Evolutionary conservation across 192 early-diverging fungal genomes (phyloP).

Genomic region (Backusella circina): DNA sequence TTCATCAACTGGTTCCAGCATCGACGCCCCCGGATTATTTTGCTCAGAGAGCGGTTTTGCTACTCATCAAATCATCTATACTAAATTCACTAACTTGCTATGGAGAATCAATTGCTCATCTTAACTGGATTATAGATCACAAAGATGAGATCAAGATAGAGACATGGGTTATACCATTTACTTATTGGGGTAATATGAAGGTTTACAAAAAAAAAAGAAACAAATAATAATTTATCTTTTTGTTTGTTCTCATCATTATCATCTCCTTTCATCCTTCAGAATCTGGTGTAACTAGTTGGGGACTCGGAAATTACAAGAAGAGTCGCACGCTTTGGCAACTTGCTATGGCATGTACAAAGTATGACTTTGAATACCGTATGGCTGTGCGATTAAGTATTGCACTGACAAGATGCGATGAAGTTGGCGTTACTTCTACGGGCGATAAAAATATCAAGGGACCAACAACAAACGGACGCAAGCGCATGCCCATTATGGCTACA

Average conservation of each 20-base stretch:
- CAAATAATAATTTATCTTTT: too few relatives aligned
- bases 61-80: slow-evolving; percentile 42
- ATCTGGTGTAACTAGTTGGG: slow-evolving; percentile 41
- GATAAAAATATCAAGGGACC: slow-evolving; percentile 1
- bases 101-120: slow-evolving; percentile 25
- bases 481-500: slow-evolving; percentile 10
- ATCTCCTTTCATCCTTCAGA: slow-evolving; percentile 21
- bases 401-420: slow-evolving; percentile 14
- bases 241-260: neutral
- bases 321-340: slow-evolving; percentile 40
- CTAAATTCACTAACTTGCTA: slow-evolving; percentile 35
- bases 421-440: neutral
- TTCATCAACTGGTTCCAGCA: neutral
- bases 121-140: slow-evolving; percentile 40
- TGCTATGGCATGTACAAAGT: slow-evolving; percentile 35
- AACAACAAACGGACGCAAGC: slow-evolving; percentile 22
- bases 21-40: neutral
- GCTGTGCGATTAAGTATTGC: slow-evolving; percentile 14
- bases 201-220: neutral
- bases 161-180: slow-evolving; percentile 45
- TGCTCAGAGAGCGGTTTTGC: slow-evolving; percentile 28
- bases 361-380: slow-evolving; percentile 45
- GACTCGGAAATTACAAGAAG: slow-evolving; percentile 23
- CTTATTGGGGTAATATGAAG: slow-evolving; percentile 39
- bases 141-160: slow-evolving; percentile 28